phyloP scores from a whole-genome alignment of 2,329 filamentous ascomycete genomes.

The Cladophialophora exuberans region DNA sequence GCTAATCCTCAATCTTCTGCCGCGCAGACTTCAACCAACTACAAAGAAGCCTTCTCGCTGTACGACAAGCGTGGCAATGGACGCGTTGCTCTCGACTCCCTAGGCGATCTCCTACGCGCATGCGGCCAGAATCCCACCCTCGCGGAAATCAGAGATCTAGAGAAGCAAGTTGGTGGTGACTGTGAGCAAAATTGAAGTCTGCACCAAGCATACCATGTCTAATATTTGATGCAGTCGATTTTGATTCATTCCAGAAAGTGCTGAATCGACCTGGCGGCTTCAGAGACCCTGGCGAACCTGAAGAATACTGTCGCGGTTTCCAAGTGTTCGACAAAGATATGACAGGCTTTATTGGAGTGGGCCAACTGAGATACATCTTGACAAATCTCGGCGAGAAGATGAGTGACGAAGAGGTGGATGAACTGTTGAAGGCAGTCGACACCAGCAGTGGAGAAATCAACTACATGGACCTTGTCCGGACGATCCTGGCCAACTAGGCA shows the following conservation, averaged over 20 bases:
- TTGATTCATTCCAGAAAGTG: slow-evolving; percentile 94
- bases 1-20: slow-evolving; percentile 28
- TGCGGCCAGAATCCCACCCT: slow-evolving; percentile 98
- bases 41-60: slow-evolving; percentile 99
- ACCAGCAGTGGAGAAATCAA: slow-evolving; percentile 96
- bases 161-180: slow-evolving; percentile 85
- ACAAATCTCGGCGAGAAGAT: slow-evolving; percentile 99
- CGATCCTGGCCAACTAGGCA: slow-evolving; percentile 76
- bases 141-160: slow-evolving; percentile 86
- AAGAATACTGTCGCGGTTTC: slow-evolving; percentile 98
- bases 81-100: slow-evolving; percentile 80
- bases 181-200: slow-evolving; percentile 63
- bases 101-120: slow-evolving; percentile 92
- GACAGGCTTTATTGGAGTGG: slow-evolving; percentile 96
- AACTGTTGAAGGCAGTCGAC: slow-evolving; percentile 97
- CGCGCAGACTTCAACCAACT: slow-evolving; percentile 81
- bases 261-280: slow-evolving; percentile 97
- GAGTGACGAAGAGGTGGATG: slow-evolving; percentile 97
- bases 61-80: slow-evolving; percentile 99
- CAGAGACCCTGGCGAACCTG: slow-evolving; percentile 95
- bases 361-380: slow-evolving; percentile 94
- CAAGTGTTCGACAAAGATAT: slow-evolving; percentile 99
- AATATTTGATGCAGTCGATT: slow-evolving; percentile 71
- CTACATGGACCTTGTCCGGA: slow-evolving; percentile 84
- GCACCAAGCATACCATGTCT: not conserved